Evolutionary conservation across 2,329 filamentous ascomycete genomes (phyloP).

Genomic region (Drechslera avenae): DNA sequence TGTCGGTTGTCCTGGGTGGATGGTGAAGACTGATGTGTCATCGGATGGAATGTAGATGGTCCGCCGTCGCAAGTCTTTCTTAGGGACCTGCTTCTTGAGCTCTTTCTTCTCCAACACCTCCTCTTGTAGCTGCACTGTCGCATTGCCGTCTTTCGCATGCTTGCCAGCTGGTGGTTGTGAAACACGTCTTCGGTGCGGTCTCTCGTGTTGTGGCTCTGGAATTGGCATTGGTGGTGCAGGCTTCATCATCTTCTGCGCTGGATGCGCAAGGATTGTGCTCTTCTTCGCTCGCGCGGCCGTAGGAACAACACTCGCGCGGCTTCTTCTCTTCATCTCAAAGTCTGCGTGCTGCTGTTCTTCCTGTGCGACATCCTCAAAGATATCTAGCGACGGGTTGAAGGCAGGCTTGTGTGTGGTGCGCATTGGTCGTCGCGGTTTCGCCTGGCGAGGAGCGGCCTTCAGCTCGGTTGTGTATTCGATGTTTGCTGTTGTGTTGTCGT

Average conservation of each 20-base stretch:
- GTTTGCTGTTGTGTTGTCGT: conserved; percentile 42
- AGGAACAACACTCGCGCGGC: conserved; percentile 35
- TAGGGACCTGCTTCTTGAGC: conserved; percentile 35
- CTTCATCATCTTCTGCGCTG: conserved; percentile 43
- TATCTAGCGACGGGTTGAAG: conserved; percentile 44
- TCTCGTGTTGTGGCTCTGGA: conserved; percentile 29
- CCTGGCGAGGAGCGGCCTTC: conserved; percentile 33
- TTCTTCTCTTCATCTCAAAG: conserved; percentile 31
- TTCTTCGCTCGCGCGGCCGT: conserved; percentile 29
- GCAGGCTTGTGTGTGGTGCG: conserved; percentile 35
- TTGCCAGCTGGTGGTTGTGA: conserved; percentile 42
- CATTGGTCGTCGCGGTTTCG: conserved; percentile 43
- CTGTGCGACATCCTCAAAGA: conserved; percentile 47
- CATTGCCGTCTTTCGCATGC: conserved; percentile 29
- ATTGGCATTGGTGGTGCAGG: conserved; percentile 25
- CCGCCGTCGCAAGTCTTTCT: conserved; percentile 52
- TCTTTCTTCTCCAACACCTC: conserved; percentile 39
- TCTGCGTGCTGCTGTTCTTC: conserved; percentile 38
- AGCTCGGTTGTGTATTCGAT: conserved; percentile 49
- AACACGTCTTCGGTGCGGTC: conserved; percentile 43
- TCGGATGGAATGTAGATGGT: conserved; percentile 59
- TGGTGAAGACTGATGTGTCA: conserved; percentile 58
- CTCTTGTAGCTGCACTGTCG: conserved; percentile 40
- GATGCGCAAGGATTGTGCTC: conserved; percentile 43
- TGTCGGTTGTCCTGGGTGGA: conserved; percentile 54